phyloP scores from a whole-genome alignment of 805 yeast species.

The Zygoascus biomembranicola region DNA sequence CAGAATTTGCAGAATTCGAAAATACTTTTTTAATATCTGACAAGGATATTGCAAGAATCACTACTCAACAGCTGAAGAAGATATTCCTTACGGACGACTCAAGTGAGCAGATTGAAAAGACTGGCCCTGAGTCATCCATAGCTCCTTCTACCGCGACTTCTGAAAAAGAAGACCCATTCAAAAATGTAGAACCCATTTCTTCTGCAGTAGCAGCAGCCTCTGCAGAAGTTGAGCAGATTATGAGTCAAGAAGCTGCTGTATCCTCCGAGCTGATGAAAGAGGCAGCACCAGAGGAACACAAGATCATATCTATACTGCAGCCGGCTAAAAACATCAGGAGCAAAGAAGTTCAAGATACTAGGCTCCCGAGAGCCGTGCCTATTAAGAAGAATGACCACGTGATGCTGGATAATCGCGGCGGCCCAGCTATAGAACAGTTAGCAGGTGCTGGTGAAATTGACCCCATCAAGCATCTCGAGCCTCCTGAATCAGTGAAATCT shows the following conservation, averaged over 20 bases:
- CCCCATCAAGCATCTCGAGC: neutral
- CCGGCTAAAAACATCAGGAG: neutral
- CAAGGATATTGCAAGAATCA: slow-evolving; percentile 82
- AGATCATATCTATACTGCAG: no score
- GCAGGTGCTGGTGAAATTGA: neutral
- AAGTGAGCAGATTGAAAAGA: slow-evolving; percentile 7
- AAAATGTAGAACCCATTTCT: neutral
- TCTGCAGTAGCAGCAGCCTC: neutral
- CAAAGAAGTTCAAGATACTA: neutral
- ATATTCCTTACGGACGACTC: slow-evolving; percentile 51
- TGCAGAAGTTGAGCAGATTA: neutral
- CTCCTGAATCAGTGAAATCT: neutral
- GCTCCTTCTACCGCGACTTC: slow-evolving; percentile 6
- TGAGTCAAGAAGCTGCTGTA: neutral
- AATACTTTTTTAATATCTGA: slow-evolving; percentile 77
- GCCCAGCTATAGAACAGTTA: neutral
- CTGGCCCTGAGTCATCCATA: neutral
- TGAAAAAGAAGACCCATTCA: slow-evolving; percentile 9
- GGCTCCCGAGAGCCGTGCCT: neutral
- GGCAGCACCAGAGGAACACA: neutral
- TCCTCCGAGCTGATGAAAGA: neutral
- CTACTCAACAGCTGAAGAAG: slow-evolving; percentile 76
- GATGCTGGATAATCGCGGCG: neutral
- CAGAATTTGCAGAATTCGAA: slow-evolving; percentile 74
- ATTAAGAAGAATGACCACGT: neutral